Percentiles rank a stretch among this genome's conserved stretches.
Conservation (phyloP, 768 basidiomycete species). For the Suillus luteus region DNA sequence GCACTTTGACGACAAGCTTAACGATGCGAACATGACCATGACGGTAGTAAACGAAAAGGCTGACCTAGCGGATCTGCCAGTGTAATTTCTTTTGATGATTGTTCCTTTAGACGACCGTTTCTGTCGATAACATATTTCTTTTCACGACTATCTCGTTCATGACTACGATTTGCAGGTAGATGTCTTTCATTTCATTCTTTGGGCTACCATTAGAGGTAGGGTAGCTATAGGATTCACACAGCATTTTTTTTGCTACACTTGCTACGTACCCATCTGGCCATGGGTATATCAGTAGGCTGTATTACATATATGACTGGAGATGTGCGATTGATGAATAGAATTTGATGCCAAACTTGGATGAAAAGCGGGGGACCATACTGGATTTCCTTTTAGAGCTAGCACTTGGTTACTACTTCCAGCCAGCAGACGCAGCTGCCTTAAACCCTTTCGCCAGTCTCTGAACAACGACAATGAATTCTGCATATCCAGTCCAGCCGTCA, state of each 20-base stretch:
- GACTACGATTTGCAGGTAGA: background rate
- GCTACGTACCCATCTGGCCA: background rate
- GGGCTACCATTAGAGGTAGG: background rate
- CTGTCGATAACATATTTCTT: background rate
- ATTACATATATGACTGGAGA: background rate
- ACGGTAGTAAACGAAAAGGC: background rate
- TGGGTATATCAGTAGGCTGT: background rate
- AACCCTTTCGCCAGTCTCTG: constrained; percentile 1
- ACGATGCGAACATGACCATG: background rate
- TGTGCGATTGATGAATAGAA: background rate
- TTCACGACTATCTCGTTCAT: background rate
- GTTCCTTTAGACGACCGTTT: background rate
- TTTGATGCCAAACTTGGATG: background rate
- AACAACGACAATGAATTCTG: constrained; percentile 44
- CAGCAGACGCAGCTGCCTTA: background rate
- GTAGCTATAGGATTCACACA: too few species aligned
- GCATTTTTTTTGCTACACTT: background rate
- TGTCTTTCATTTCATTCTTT: background rate
- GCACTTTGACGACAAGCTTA: background rate
- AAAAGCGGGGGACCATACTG: background rate
- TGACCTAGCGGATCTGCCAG: background rate
- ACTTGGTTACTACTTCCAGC: constrained; percentile 3
- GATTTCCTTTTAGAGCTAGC: constrained; percentile 3
- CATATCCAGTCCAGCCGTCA: constrained; percentile 58
- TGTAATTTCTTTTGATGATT: background rate